Percentiles rank a stretch among this genome's conserved stretches.
Evolutionary conservation across 371 early-diverging fungal genomes (phyloP).

Genomic region (Mortierella sp.): DNA sequence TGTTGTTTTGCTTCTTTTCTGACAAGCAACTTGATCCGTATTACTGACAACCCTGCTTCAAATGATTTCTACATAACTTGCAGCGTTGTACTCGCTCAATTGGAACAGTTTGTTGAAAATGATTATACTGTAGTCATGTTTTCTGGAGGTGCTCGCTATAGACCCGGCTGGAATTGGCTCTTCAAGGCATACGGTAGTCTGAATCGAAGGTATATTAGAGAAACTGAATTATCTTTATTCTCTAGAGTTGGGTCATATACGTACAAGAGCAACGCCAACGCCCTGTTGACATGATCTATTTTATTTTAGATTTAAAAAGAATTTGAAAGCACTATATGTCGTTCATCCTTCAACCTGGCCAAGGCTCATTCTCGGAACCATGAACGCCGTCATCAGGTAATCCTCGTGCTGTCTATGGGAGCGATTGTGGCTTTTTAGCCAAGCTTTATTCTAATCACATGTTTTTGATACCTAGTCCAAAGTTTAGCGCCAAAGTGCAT

Average conservation of each 20-base stretch:
- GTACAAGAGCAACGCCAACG: not conserved
- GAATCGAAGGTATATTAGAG: conserved; percentile 70
- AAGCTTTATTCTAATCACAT: not conserved
- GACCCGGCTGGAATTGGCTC: conserved; percentile 89
- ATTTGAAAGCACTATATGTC: conserved; percentile 90
- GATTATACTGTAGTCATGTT: conserved; percentile 91
- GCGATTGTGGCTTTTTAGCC: not conserved
- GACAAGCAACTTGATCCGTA: not conserved
- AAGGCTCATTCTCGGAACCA: conserved; percentile 73
- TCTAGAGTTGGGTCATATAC: not conserved
- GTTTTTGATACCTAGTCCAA: conserved; percentile 74
- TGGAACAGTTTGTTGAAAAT: conserved; percentile 85
- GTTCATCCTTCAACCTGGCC: conserved; percentile 88
- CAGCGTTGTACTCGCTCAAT: conserved; percentile 61
- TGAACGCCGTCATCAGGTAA: conserved; percentile 82
- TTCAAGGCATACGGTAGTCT: conserved; percentile 85
- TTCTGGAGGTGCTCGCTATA: conserved; percentile 82
- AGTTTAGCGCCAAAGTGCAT: conserved; percentile 90
- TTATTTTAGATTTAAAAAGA: conserved; percentile 85
- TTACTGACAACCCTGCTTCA: not conserved
- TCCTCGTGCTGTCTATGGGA: not conserved
- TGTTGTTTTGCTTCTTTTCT: not conserved
- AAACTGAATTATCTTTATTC: not conserved
- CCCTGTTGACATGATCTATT: not conserved
- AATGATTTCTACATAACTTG: not conserved